phyloP scores from a whole-genome alignment of 2,329 filamentous ascomycete genomes.

The Colletotrichum sp. region DNA sequence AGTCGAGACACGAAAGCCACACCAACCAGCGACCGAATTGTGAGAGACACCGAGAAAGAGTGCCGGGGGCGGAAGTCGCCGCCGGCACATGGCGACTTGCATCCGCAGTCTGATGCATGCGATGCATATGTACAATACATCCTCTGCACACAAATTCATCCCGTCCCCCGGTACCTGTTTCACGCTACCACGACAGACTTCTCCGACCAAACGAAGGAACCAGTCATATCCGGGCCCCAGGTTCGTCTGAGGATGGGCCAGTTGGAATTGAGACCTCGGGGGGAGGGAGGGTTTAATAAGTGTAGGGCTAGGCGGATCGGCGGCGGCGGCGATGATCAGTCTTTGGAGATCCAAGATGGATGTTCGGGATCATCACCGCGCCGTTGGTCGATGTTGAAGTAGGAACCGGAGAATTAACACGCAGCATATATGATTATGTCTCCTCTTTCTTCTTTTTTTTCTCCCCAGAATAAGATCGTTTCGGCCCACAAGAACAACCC shows the following conservation, averaged over 20 bases:
- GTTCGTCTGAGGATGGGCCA: background rate
- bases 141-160: background rate
- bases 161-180: background rate
- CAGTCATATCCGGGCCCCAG: background rate
- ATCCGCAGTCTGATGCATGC: background rate
- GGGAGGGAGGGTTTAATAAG: background rate
- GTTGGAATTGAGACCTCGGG: background rate
- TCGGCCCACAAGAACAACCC: background rate
- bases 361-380: background rate
- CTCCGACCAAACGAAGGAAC: background rate
- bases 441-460: no score
- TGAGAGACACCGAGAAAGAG: no score
- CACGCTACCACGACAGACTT: background rate
- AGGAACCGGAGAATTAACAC: background rate
- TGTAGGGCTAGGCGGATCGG: background rate
- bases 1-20: background rate
- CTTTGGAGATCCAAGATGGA: background rate
- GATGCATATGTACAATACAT: background rate
- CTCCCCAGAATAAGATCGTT: background rate
- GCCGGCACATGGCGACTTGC: background rate
- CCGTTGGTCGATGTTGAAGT: background rate
- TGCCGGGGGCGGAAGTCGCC: background rate
- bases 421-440: accelerated
- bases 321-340: background rate
- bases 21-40: background rate